phyloP scores from a whole-genome alignment of 805 yeast genomes.

The Millerozyma miso region DNA sequence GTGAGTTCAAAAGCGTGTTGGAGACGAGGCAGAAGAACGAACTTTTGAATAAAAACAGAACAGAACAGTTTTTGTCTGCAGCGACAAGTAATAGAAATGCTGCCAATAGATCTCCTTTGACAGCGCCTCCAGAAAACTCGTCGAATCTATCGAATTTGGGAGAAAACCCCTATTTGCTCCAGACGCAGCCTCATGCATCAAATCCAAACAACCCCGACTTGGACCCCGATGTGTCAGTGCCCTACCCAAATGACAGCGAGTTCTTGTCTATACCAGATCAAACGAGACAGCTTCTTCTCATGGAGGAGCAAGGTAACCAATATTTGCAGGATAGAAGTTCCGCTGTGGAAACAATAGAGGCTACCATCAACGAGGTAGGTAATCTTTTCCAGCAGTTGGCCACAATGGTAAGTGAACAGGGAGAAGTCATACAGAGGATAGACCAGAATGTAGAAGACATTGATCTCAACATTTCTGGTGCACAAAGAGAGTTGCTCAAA shows the following conservation, averaged over 20 bases:
- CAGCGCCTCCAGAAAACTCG: constrained; percentile 7
- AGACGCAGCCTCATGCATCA: constrained; percentile 11
- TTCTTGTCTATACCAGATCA: constrained; percentile 76
- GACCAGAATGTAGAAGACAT: constrained; percentile 95
- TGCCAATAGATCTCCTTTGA: constrained; percentile 26
- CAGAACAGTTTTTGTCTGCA: constrained; percentile 74
- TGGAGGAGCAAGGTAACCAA: constrained; percentile 72
- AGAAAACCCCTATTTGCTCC: constrained; percentile 37
- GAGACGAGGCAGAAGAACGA: constrained; percentile 84
- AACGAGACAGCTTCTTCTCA: constrained; percentile 67
- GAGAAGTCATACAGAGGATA: constrained; percentile 92
- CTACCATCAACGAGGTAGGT: constrained; percentile 97
- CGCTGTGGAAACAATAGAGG: constrained; percentile 94
- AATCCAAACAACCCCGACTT: constrained; percentile 22
- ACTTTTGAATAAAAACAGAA: constrained; percentile 71
- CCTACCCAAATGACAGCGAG: constrained; percentile 35
- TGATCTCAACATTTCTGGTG: constrained; percentile 83
- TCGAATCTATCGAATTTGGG: constrained; percentile 17
- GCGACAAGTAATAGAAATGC: constrained; percentile 22
- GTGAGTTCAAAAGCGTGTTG: constrained; percentile 85
- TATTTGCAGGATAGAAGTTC: constrained; percentile 79
- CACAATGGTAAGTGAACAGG: constrained; percentile 96
- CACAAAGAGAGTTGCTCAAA: constrained; percentile 88
- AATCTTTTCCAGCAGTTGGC: constrained; percentile 91
- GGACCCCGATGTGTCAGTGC: constrained; percentile 23